Conservation (phyloP, 208 protist species). For the Trypanosoma lewisi region DNA sequence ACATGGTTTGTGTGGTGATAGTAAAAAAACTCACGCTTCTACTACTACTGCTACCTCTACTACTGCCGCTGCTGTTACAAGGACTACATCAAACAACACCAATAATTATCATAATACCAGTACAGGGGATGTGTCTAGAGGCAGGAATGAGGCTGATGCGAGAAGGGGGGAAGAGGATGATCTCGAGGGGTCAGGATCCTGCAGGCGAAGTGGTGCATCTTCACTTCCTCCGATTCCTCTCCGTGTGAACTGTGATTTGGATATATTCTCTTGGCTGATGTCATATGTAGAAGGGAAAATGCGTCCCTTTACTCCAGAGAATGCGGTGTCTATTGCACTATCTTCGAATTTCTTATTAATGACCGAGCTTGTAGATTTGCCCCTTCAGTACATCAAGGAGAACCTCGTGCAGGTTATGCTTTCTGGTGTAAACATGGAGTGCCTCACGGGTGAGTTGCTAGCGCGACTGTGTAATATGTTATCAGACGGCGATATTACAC, state of each 20-base stretch:
- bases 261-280: conserved; percentile 75
- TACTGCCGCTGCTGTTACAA: not conserved
- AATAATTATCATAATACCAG: too few relatives aligned
- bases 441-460: conserved; percentile 49
- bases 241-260: conserved; percentile 65
- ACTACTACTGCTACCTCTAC: too few relatives aligned
- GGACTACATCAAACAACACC: too few relatives aligned
- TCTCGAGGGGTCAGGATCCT: not conserved
- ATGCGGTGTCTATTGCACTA: conserved; percentile 64
- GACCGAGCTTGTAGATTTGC: conserved; percentile 48
- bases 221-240: conserved; percentile 32
- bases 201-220: not conserved
- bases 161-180: not conserved
- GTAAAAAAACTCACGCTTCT: too few relatives aligned
- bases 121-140: not conserved
- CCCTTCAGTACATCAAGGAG: conserved; percentile 50
- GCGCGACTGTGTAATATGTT: conserved; percentile 44
- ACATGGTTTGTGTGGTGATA: not conserved
- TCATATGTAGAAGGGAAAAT: conserved; percentile 43
- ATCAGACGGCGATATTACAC: conserved; percentile 47
- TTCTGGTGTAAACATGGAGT: conserved; percentile 63
- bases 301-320: conserved; percentile 40
- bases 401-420: conserved; percentile 55
- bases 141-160: not conserved
- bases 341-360: conserved; percentile 75